Base-by-base conservation (phyloP, 441 rosid species). In the Gossypium gossypioides region DNA sequence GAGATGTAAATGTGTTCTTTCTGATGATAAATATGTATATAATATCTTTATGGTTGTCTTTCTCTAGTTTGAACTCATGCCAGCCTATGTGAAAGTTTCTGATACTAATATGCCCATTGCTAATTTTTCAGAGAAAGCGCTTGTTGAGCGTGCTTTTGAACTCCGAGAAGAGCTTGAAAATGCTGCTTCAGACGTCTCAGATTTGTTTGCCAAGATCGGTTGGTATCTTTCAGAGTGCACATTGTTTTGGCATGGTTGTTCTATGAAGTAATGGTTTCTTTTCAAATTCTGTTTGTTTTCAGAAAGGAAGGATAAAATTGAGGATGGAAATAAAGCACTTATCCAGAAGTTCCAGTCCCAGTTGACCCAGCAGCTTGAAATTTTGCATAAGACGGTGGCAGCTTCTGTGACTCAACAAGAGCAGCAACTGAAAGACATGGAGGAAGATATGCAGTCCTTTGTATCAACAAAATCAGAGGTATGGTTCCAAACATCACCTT, bases 241-340 rank as follows among this genome's bases (percentile, higher is more conserved):
- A 69, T 50, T 44, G 73, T 58, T 29, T 76, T 76, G 34, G 64
- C 27, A 37, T 76, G 58, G 21, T 55, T 77, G 63, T 48, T 75
- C 37, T 70, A 71, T n/a, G 54, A 72, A 58, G 42, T 27, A 27
- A 25, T 58, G 51, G 29, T 78, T 46, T 64, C 50, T 60, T 51
- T 62, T 40, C 54, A n/a, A 44, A 67, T 79, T 46, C 50, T 71
- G 74, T 32, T 67, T 81, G 67, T 56, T 74, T 84, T 76, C 90
- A 93, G 99, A 93, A 79, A 78, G 94, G 80, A 96, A 91, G 80
- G 97, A 93, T 77, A 91, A 86, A 80, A 93, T 93, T 71, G 97
- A 96, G 85, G 96, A 90, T 78, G 90, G 86, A 55, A 96, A 96
- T 63, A 89, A 80, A 84, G 75, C 83, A 42, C 91, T 93, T 62